A percentile compares a stretch with the other conserved stretches of the same genome.
Conservation (phyloP, 495 filamentous ascomycete species). For the Aspergillus steynii region DNA sequence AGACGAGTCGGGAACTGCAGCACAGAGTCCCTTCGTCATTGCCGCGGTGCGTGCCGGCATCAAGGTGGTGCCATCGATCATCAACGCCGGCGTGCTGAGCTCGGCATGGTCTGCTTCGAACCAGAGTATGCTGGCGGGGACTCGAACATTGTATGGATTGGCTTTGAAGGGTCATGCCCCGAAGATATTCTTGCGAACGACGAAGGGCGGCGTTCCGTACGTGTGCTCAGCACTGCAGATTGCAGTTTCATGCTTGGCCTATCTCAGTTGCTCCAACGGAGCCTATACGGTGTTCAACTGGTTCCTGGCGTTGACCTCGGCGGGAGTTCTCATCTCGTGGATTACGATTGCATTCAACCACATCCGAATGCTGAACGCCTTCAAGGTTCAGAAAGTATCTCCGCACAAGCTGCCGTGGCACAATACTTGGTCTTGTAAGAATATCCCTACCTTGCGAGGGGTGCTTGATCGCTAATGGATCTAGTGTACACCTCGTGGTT, state of each 20-base stretch:
- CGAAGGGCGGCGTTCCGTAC: slow-evolving; percentile 61
- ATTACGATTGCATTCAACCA: slow-evolving; percentile 55
- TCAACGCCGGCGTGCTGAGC: slow-evolving; percentile 51
- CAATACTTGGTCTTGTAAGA: slow-evolving; percentile 31
- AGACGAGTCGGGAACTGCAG: slow-evolving; percentile 34
- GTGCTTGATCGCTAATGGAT: slow-evolving; percentile 13
- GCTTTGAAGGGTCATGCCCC: slow-evolving; percentile 48
- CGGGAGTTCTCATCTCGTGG: slow-evolving; percentile 58
- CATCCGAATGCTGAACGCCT: slow-evolving; percentile 56
- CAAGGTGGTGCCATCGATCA: slow-evolving; percentile 49
- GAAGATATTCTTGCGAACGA: slow-evolving; percentile 54
- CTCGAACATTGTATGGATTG: slow-evolving; percentile 47
- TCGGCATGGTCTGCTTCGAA: slow-evolving; percentile 53
- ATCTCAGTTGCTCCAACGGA: slow-evolving; percentile 56
- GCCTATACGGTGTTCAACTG: slow-evolving; percentile 62
- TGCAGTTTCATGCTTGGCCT: slow-evolving; percentile 57
- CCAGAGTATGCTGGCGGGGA: slow-evolving; percentile 49
- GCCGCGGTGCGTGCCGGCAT: slow-evolving; percentile 41
- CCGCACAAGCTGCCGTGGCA: slow-evolving; percentile 52
- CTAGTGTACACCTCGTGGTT: slow-evolving; percentile 54
- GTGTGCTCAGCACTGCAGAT: slow-evolving; percentile 54
- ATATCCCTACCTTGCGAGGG: background rate
- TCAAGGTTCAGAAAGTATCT: slow-evolving; percentile 48
- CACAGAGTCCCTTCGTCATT: slow-evolving; percentile 58
- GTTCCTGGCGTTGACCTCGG: slow-evolving; percentile 57